Conservation (phyloP, 805 yeast genomes). For the Candida cerambycidarum region DNA sequence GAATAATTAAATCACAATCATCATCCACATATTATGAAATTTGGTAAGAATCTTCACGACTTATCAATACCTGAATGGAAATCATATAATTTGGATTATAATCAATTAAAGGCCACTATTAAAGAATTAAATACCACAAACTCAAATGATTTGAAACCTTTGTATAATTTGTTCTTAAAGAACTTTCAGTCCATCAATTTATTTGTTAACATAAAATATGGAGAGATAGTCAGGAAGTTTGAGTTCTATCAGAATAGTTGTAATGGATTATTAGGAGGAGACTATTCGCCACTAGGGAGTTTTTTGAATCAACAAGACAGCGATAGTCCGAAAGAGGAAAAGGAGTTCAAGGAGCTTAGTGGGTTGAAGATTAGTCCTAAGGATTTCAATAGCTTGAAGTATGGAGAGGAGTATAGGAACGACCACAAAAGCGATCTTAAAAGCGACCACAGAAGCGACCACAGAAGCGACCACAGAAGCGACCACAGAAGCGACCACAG, state of each 20-base stretch:
- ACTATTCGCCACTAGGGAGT: background rate
- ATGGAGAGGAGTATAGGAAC: too few species aligned
- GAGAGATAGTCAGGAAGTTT: slow-evolving; percentile 59
- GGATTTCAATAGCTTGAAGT: too few species aligned
- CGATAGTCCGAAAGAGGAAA: too few species aligned
- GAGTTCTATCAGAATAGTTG: slow-evolving; percentile 21
- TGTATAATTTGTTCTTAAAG: slow-evolving; percentile 43
- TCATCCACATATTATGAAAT: too few species aligned
- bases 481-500: too few species aligned
- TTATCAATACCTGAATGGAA: slow-evolving; percentile 89
- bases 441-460: too few species aligned
- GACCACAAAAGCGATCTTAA: too few species aligned
- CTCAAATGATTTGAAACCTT: slow-evolving; percentile 29
- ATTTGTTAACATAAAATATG: slow-evolving; percentile 65
- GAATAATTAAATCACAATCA: too few species aligned
- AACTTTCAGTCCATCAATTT: slow-evolving; percentile 62
- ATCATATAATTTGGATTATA: slow-evolving; percentile 78
- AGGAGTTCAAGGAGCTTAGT: too few species aligned
- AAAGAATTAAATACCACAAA: slow-evolving; percentile 48
- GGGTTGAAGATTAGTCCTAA: too few species aligned
- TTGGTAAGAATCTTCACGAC: slow-evolving; percentile 72
- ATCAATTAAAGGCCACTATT: slow-evolving; percentile 68
- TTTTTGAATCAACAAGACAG: background rate
- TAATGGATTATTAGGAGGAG: background rate
- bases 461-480: too few species aligned